Evolutionary conservation across 1,284 basidiomycete genomes (phyloP), one percentile per base, ranked within the genome.

Genomic region (Cutaneotrichosporon sp.): DNA sequence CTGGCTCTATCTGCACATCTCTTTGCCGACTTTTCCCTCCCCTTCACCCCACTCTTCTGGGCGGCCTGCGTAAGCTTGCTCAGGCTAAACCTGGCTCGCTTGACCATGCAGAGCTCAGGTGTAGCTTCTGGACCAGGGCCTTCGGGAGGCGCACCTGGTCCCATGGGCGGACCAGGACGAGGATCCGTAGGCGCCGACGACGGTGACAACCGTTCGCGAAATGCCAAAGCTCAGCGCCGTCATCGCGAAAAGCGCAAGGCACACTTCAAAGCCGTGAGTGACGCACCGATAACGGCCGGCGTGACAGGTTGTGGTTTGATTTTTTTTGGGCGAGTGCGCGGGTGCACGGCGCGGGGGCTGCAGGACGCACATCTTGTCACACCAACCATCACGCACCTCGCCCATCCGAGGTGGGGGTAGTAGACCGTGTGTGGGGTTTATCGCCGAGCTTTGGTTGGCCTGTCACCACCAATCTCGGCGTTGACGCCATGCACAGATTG

Each of bases 171-270:
- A 30, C 26, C 26, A 30, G 26, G 26, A 30, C 26, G 26, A 30
- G 26, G 26, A 30, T 30, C 26, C 26, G 26, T 30, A 9, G 41
- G 21, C 17, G 51, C 43, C 5, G 68, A 71, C 26, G 73, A 73
- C 37, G 65, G 67, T 21, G 72, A 73, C 55, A 69, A 69, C 40
- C 58, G 73, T 15, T 68, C 72, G 13, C 83, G 87, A 77, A 89
- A 88, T 76, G 87, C 87, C 53, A 88, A 87, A 71, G 90, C 89
- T 4, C 89, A 93, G 77, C 88, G 89, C 49, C 79, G 89, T 65
- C 89, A 92, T 78, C 83, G 89, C 52, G 90, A 89, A 69, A 92
- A 92, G 76, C 81, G 90, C 74, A 92, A 92, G 78, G 89, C 88
- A 12, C 90, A 92, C 77, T 88, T 92, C 67, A 88, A 90, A 65